phyloP scores from a whole-genome alignment of 768 basidiomycete genomes.

The Auriscalpium microsporum region DNA sequence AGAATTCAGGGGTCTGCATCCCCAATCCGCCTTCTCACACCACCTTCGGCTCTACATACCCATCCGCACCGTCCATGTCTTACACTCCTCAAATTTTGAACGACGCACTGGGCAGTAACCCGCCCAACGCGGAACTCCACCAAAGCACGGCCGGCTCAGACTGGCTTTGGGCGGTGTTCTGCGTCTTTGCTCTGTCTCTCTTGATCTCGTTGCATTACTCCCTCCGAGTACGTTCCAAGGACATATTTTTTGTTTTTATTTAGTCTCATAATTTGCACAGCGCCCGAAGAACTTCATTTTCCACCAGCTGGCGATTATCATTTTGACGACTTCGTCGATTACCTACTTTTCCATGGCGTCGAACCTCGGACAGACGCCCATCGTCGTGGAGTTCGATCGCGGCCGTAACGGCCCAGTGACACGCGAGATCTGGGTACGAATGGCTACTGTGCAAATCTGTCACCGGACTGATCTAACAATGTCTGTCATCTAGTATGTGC shows the following conservation, averaged over 20 bases:
- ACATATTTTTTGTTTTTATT: background rate
- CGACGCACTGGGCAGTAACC: constrained; percentile 8
- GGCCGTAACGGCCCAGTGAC: constrained; percentile 20
- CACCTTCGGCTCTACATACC: too few species aligned
- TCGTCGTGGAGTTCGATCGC: constrained; percentile 36
- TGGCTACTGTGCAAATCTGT: background rate
- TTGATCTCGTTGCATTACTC: constrained; percentile 30
- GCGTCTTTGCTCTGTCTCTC: constrained; percentile 37
- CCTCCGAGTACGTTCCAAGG: constrained; percentile 21
- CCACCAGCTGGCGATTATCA: constrained; percentile 40
- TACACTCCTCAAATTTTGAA: background rate
- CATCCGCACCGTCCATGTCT: background rate
- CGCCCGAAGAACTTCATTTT: constrained; percentile 36
- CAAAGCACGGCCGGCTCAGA: constrained; percentile 39
- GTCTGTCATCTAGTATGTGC: constrained; percentile 30
- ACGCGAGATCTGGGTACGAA: constrained; percentile 37
- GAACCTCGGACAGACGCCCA: constrained; percentile 40
- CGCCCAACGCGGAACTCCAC: constrained; percentile 28
- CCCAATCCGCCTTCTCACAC: too few species aligned
- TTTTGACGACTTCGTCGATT: constrained; percentile 37
- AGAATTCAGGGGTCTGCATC: too few species aligned
- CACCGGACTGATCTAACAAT: too few species aligned
- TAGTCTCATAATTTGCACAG: constrained; percentile 17
- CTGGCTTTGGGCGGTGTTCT: constrained; percentile 49
- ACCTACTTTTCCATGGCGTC: constrained; percentile 50